Evolutionary conservation across 164 flowering plant species (phyloP).

Genomic region (Berberis thunbergii): DNA sequence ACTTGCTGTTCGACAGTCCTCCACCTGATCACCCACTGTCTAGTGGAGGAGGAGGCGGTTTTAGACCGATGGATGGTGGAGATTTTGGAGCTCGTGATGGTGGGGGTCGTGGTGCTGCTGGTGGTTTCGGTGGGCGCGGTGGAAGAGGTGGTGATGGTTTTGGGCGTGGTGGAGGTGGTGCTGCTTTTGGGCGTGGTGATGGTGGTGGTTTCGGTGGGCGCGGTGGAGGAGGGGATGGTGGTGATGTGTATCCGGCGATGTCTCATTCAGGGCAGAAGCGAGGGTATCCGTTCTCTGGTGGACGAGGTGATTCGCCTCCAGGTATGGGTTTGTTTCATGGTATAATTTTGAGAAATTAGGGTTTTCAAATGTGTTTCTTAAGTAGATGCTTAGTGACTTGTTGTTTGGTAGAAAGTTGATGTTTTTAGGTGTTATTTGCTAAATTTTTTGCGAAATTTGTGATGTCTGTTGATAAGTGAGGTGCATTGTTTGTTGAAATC

Average conservation of each 20-base stretch:
- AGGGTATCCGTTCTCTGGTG: slow-evolving; percentile 37
- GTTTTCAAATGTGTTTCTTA: background rate
- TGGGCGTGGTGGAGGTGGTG: too few species aligned
- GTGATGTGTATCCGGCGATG: slow-evolving; percentile 5
- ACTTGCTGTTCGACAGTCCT: slow-evolving; percentile 27
- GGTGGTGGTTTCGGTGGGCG: too few species aligned
- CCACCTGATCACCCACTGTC: slow-evolving; percentile 18
- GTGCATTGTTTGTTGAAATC: background rate
- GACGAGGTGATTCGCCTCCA: slow-evolving; percentile 50
- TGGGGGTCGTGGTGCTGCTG: slow-evolving; percentile 6
- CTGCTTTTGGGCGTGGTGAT: too few species aligned
- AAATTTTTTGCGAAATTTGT: background rate
- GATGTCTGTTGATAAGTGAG: too few species aligned
- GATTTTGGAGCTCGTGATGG: slow-evolving; percentile 5
- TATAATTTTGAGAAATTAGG: background rate
- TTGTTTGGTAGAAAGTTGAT: background rate
- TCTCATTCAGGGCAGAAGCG: slow-evolving; percentile 62
- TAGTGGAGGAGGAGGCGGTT: slow-evolving; percentile 11
- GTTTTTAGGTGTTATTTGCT: background rate
- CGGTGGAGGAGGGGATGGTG: too few species aligned
- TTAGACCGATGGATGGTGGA: slow-evolving; percentile 5
- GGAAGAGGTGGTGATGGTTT: slow-evolving; percentile 8
- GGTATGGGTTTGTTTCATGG: background rate
- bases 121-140: slow-evolving; percentile 6
- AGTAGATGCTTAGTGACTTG: background rate